phyloP scores from a whole-genome alignment of 768 basidiomycete genomes.

The Auriscalpium microsporum region DNA sequence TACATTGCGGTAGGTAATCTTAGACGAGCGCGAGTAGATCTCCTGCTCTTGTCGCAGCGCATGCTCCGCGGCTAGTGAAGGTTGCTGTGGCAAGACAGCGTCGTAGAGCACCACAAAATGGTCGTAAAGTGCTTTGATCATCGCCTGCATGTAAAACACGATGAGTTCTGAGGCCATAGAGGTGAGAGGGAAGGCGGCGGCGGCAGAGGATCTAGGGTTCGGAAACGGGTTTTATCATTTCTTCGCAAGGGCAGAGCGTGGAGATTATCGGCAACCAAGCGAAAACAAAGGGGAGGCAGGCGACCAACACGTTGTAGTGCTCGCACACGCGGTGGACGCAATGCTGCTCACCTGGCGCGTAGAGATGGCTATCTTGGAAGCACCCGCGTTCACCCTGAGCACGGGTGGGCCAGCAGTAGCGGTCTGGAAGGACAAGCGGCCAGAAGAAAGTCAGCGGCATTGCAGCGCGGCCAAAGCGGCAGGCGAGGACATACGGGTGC shows the following conservation, averaged over 20 bases:
- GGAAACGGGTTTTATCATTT: no score
- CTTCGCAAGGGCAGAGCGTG: no score
- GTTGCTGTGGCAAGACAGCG: conserved; percentile 40
- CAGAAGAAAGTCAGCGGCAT: no score
- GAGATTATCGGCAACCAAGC: no score
- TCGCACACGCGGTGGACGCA: conserved; percentile 6
- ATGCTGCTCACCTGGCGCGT: conserved; percentile 55
- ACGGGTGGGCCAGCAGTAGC: conserved; percentile 42
- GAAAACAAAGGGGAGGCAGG: background rate
- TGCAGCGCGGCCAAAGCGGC: no score
- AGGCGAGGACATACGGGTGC: conserved; percentile 12
- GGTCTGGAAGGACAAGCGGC: no score
- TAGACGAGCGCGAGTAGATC: conserved; percentile 64
- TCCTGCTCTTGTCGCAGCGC: conserved; percentile 77
- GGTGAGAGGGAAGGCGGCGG: background rate
- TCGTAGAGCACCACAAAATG: conserved; percentile 67
- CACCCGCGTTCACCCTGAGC: conserved; percentile 56
- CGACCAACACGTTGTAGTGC: background rate
- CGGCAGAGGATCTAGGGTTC: background rate
- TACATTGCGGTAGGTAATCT: conserved; percentile 79
- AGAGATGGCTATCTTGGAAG: conserved; percentile 63
- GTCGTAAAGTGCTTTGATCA: conserved; percentile 68
- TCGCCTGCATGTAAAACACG: conserved; percentile 33
- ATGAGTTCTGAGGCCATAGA: background rate
- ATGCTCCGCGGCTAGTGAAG: conserved; percentile 65